Evolutionary conservation across 176 grass and related monocot species (phyloP), one percentile per base, ranked within the genome.

Genomic region (Aechmea fasciata): DNA sequence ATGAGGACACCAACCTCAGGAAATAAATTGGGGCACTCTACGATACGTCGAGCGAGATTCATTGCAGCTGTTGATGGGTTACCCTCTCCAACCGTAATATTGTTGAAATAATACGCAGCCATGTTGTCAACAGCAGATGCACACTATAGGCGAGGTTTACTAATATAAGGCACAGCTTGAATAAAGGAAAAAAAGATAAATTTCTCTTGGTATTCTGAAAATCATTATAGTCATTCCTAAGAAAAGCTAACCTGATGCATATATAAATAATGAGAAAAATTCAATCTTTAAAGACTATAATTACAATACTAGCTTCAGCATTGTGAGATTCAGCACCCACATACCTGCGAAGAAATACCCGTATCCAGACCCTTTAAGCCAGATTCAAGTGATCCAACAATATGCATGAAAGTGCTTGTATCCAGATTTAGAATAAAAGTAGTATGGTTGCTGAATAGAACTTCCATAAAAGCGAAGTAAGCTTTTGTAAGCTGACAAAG

Each of bases 331-430:
- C 52, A 9, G 50, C 13, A 65, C 80, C 57, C 29, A 59, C 23
- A 9, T 80, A 93, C 94, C 94, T 99, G 94, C 54, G 95, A 90
- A 70, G 95, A 92, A 80, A 99, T 99, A 49, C 82, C 85, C n/a
- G 90, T 52, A 86, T 99, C 95, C 78, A 99, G 77, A 84, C 90
- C 95, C 80, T 94, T 99, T 62, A 99, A 88, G 49, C 95, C 95
- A 83, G 95, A 88, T 77, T 99, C 95, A 64, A 99, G 95, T 11
- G 87, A 84, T 67, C 84, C 82, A 63, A 90, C 90, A 73, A 99
- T 86, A 91, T 99, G 95, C 74, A 88, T 84, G 11, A 99, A 94
- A n/a, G 87, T 94, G 70, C 64, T 82, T 81, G 95, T 85, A 85
- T 90, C 95, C 69, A 94, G 75, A 82, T 87, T 94, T 69, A 99